phyloP scores from a whole-genome alignment of 768 basidiomycete genomes.

The Calvatia gigantea region DNA sequence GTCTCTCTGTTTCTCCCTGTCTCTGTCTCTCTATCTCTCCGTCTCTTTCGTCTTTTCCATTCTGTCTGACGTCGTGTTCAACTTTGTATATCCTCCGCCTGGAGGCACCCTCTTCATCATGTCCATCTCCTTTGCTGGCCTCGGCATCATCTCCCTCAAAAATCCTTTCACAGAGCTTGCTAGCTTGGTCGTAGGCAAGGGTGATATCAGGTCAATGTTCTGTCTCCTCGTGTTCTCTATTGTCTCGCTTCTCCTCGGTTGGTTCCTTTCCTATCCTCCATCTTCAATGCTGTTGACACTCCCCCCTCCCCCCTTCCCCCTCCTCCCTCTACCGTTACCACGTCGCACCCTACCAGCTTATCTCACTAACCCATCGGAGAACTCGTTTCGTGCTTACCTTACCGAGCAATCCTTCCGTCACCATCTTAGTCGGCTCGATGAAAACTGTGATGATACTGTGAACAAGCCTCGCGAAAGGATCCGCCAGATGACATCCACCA shows the following conservation, averaged over 20 bases:
- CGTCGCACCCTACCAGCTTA: conserved; percentile 57
- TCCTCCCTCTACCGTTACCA: conserved; percentile 9
- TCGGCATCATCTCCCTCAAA: conserved; percentile 58
- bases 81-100: conserved; percentile 30
- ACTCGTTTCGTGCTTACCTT: conserved; percentile 89
- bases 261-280: conserved; percentile 23
- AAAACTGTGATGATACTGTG: conserved; percentile 48
- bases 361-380: conserved; percentile 92
- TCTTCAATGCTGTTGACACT: conserved; percentile 13
- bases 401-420: conserved; percentile 98
- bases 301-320: conserved; percentile 13
- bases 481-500: conserved; percentile 28
- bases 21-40: conserved; percentile 34
- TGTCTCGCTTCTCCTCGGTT: conserved; percentile 71
- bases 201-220: conserved; percentile 69
- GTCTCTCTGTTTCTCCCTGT: neutral
- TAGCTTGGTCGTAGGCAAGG: conserved; percentile 47
- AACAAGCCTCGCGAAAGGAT: conserved; percentile 23
- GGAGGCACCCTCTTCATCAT: conserved; percentile 54
- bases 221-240: conserved; percentile 66
- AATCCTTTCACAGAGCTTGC: conserved; percentile 50
- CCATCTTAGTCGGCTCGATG: conserved; percentile 84
- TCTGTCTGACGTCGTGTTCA: conserved; percentile 33
- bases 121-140: conserved; percentile 61
- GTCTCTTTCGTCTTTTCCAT: conserved; percentile 31